phyloP scores from a whole-genome alignment of 805 yeast genomes.

The Suhomyces prunicola region DNA sequence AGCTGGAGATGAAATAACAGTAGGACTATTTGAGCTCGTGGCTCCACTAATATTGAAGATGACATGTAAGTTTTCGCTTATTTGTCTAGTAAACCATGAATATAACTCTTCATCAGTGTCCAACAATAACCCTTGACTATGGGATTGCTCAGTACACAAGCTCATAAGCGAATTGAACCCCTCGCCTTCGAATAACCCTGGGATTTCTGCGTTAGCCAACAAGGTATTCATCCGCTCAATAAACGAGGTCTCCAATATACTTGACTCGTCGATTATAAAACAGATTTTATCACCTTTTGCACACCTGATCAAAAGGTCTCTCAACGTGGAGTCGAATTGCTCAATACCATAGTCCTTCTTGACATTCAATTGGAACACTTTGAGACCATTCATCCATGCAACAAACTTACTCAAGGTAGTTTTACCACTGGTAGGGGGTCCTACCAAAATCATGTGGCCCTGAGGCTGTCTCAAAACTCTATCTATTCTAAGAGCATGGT shows the following conservation, averaged over 20 bases:
- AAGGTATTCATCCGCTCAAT: conserved; percentile 89
- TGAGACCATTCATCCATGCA: conserved; percentile 85
- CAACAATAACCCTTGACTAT: conserved; percentile 56
- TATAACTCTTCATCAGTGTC: conserved; percentile 70
- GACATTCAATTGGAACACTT: conserved; percentile 55
- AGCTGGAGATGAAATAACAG: conserved; percentile 77
- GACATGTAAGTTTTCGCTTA: conserved; percentile 74
- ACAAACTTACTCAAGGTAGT: conserved; percentile 75
- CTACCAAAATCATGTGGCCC: conserved; percentile 86
- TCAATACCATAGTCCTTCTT: conserved; percentile 48
- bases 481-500: conserved; percentile 74
- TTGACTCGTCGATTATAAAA: conserved; percentile 77
- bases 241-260: conserved; percentile 71
- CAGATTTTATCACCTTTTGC: conserved; percentile 60
- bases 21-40: conserved; percentile 29
- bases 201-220: conserved; percentile 90
- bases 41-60: conserved; percentile 67
- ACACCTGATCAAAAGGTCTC: conserved; percentile 46
- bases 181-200: conserved; percentile 82
- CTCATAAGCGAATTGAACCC: conserved; percentile 53
- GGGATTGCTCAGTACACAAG: conserved; percentile 54
- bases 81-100: conserved; percentile 67
- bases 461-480: conserved; percentile 80
- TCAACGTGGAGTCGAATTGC: conserved; percentile 67
- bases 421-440: conserved; percentile 80